Evolutionary conservation across 2,329 filamentous ascomycete species (phyloP).

Genomic region (Trichoderma koningiopsis): DNA sequence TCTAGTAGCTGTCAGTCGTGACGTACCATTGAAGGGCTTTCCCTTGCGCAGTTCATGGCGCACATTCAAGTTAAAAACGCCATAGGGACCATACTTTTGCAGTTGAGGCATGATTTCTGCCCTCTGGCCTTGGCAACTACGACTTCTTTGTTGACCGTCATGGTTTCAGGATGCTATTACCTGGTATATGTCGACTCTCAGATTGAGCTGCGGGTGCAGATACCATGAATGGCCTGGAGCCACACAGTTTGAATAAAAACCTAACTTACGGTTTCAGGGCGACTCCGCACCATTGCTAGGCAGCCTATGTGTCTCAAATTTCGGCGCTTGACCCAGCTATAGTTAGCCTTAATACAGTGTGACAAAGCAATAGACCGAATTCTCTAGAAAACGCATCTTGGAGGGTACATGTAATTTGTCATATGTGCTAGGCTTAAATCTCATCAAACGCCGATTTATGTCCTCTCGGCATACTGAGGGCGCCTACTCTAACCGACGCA

Average conservation of each 20-base stretch:
- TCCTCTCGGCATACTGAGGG: not conserved
- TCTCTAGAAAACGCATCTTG: not conserved
- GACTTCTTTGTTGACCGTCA: not conserved
- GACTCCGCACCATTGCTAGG: not conserved
- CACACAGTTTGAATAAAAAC: not conserved
- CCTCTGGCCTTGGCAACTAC: not conserved
- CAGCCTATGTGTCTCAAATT: not conserved
- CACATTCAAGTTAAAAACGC: not conserved
- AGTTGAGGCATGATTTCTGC: slow-evolving; percentile 22
- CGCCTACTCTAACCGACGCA: not conserved
- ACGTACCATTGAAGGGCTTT: not conserved
- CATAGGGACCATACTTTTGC: slow-evolving; percentile 11
- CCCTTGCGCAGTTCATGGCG: not conserved
- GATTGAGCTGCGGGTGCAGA: not conserved
- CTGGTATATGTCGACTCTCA: not conserved
- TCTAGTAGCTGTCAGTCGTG: slow-evolving; percentile 3
- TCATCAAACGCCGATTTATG: not conserved
- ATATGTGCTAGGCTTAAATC: not conserved
- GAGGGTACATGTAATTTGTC: not conserved
- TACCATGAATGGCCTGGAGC: not conserved
- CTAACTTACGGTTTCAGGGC: not conserved
- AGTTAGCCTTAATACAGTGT: not conserved
- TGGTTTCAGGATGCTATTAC: not conserved
- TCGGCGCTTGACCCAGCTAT: not conserved
- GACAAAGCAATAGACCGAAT: not conserved